Percentiles rank a stretch among this genome's conserved stretches.
Evolutionary conservation across 495 filamentous ascomycete species (phyloP).

Genomic region (Poronia punctata): DNA sequence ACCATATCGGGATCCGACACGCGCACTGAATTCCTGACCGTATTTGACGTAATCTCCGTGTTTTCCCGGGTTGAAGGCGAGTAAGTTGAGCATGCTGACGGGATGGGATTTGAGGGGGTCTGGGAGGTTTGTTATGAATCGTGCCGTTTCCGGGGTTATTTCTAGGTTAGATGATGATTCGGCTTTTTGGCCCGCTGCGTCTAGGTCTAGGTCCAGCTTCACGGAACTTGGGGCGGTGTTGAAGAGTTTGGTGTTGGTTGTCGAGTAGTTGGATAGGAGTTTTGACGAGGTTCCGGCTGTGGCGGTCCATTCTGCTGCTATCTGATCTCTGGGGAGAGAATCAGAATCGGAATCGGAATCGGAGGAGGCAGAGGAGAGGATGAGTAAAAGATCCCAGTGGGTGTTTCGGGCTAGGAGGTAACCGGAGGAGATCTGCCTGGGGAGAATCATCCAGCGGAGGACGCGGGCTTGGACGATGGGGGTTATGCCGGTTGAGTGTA

Average conservation of each 20-base stretch:
- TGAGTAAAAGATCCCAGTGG: slow-evolving; percentile 53
- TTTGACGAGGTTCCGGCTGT: slow-evolving; percentile 49
- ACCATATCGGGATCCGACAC: slow-evolving; percentile 46
- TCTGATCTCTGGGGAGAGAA: slow-evolving; percentile 27
- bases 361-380: slow-evolving; percentile 28
- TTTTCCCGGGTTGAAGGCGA: slow-evolving; percentile 49
- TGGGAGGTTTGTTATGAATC: slow-evolving; percentile 39
- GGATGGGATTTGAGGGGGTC: slow-evolving; percentile 30
- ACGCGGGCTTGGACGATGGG: slow-evolving; percentile 42
- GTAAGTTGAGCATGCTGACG: slow-evolving; percentile 63
- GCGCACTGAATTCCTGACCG: slow-evolving; percentile 48
- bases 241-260: slow-evolving; percentile 42
- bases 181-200: slow-evolving; percentile 28
- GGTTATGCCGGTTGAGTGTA: slow-evolving; percentile 22
- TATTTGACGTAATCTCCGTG: slow-evolving; percentile 53
- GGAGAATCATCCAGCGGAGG: slow-evolving; percentile 52
- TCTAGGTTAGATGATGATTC: slow-evolving; percentile 47
- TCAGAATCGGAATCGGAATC: not conserved
- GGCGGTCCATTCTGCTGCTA: slow-evolving; percentile 40
- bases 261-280: slow-evolving; percentile 39
- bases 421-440: slow-evolving; percentile 38
- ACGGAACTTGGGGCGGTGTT: slow-evolving; percentile 26
- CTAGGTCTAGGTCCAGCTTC: slow-evolving; percentile 36
- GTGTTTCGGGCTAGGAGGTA: slow-evolving; percentile 39
- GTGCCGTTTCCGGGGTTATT: slow-evolving; percentile 41